Evolutionary conservation across 129 eudicot genomes (phyloP).

Genomic region (Scalesia atractyloides): DNA sequence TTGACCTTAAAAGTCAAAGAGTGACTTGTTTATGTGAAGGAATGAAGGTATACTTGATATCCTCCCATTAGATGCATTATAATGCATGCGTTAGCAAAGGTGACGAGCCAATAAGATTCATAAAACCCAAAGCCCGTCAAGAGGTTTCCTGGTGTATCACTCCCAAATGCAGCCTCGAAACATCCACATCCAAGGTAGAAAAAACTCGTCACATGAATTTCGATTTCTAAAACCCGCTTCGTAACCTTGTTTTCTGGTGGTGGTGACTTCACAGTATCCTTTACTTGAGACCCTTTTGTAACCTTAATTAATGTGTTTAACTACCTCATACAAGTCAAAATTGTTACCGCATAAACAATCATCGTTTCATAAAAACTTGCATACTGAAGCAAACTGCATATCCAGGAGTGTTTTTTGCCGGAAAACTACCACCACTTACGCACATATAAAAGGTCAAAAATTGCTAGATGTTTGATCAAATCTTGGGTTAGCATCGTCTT

Average conservation of each 20-base stretch:
- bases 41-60: no score
- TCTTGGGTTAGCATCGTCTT: neutral
- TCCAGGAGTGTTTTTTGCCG: slow-evolving; percentile 36
- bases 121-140: slow-evolving; percentile 81
- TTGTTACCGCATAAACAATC: slow-evolving; percentile 57
- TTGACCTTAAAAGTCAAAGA: slow-evolving; percentile 17
- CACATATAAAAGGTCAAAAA: neutral
- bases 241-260: slow-evolving; percentile 66
- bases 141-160: slow-evolving; percentile 70
- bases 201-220: slow-evolving; percentile 45
- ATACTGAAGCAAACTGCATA: slow-evolving; percentile 53
- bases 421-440: neutral
- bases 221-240: slow-evolving; percentile 60
- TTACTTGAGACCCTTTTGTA: neutral
- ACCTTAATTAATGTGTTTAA: neutral
- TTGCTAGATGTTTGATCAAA: neutral
- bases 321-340: slow-evolving; percentile 60
- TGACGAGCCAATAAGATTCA: slow-evolving; percentile 78
- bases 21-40: slow-evolving; percentile 28
- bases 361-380: slow-evolving; percentile 52
- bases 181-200: slow-evolving; percentile 87
- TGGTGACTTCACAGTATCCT: slow-evolving; percentile 72
- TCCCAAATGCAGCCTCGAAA: slow-evolving; percentile 91
- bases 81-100: slow-evolving; percentile 63
- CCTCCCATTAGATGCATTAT: no score